These are phyloP conservation scores for Anisodus acutangulus DNA, from an alignment of 257 asterid species.

Conservation along the genomic window DNA sequence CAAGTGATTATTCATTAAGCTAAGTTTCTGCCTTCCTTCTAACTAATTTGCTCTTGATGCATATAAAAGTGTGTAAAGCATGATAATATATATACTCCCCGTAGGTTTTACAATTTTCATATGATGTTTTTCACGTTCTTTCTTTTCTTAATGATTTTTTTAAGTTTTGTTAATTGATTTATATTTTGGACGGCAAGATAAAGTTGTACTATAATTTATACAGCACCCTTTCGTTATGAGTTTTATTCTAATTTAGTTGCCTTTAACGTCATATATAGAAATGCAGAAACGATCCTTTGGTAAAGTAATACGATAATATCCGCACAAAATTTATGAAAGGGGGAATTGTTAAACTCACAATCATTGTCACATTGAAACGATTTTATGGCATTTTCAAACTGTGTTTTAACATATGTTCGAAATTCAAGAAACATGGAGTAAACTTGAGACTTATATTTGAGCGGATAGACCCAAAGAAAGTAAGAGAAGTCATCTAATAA, in stretches of 20 bases:
- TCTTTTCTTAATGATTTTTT: neutral
- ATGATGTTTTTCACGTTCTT: neutral
- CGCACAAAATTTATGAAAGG: too few relatives aligned
- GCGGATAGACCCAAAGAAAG: too few relatives aligned
- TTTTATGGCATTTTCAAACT: too few relatives aligned
- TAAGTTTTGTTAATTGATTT: neutral
- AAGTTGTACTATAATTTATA: neutral
- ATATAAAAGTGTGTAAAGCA: neutral
- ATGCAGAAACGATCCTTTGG: too few relatives aligned
- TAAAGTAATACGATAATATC: too few relatives aligned
- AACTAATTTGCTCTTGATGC: neutral
- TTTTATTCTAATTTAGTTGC: neutral
- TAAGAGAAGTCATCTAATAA: too few relatives aligned
- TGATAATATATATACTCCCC: neutral
- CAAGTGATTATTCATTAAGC: conserved; percentile 29
- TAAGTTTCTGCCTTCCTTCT: neutral
- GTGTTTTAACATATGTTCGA: too few relatives aligned
- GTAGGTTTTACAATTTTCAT: neutral
- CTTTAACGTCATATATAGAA: too few relatives aligned
- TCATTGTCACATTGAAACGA: too few relatives aligned
- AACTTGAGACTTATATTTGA: too few relatives aligned
- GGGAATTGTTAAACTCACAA: too few relatives aligned
- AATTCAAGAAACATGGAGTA: too few relatives aligned
- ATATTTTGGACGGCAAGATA: conserved; percentile 18
- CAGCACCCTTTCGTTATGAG: neutral